Base-by-base conservation (phyloP, 495 filamentous ascomycete genomes). In the Aspergillus coremiiformis region DNA sequence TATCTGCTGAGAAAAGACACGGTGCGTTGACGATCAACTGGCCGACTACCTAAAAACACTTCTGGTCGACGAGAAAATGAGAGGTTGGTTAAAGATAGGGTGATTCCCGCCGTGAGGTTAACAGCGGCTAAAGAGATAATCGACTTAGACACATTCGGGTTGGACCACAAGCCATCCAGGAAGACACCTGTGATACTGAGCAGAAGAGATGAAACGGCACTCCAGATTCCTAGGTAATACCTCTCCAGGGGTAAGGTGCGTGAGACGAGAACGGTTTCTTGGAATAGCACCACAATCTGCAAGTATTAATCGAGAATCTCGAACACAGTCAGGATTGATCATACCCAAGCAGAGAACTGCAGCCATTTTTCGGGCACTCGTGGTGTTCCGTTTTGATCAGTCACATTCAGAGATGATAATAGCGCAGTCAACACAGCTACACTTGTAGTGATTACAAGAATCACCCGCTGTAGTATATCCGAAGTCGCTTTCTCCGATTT, bases 11-110 rank as follows among this genome's bases (percentile, higher is more conserved):
- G 63, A 2, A 83, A 78, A 1, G 81, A 81, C 20, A 62, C 71
- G 1, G 83, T 81, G 44, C 71, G 75, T 65, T 80, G 69, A 22
- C 72, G 62, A 58, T 87, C 85, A 6, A 89, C 78, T 22, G 61
- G 55, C 17, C 73, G 60, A 32, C 76, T 80, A 48, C 64, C 46
- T 17, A 76, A 55, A 51, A 71, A 68, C 44, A 86, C 77, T 24
- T 77, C 73, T 8, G 85, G 84, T n/a, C 84, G 69, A 35, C 83
- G 73, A 17, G 82, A 84, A 20, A 87, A 49, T 32, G 54, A 23
- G 3, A 59, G 37, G 20, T 59, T 59, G 10, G 44, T 35, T 3
- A 55, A 0, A 2, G 44, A 6, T 4, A 59, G 37, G 22, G 49
- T 46, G 20, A 49, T n/a, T 0, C 37, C 42, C 0, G 52, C 51